These are phyloP conservation scores for Pleurotus pulmonarius DNA, from an alignment of 768 basidiomycete species.

Conservation along the genomic window DNA sequence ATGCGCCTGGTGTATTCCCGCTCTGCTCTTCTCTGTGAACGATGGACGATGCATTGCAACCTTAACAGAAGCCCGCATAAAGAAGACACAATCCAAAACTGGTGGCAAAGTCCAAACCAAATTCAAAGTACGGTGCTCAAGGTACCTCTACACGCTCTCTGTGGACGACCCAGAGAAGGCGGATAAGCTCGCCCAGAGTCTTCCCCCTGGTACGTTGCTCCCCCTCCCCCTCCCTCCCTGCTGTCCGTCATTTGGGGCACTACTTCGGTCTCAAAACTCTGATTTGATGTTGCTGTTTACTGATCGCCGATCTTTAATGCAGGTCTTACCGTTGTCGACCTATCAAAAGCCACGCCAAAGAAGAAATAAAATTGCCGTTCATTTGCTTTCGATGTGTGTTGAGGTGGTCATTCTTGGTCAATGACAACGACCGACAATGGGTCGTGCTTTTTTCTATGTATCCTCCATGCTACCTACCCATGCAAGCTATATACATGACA, in stretches of 20 bases:
- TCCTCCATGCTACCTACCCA: too few relatives aligned
- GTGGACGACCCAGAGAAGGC: conserved; percentile 98
- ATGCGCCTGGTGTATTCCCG: too few relatives aligned
- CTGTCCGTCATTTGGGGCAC: not conserved
- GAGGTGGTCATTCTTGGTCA: too few relatives aligned
- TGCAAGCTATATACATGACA: too few relatives aligned
- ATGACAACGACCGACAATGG: too few relatives aligned
- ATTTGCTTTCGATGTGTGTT: too few relatives aligned
- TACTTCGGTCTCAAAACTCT: not conserved
- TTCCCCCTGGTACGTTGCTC: conserved; percentile 80
- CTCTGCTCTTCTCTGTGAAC: too few relatives aligned
- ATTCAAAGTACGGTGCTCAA: conserved; percentile 97
- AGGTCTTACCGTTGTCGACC: conserved; percentile 5
- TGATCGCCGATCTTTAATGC: not conserved
- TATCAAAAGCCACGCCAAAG: conserved; percentile 5
- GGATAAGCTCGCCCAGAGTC: conserved; percentile 91
- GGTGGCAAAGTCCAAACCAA: conserved; percentile 84
- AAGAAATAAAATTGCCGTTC: not conserved
- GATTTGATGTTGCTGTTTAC: too few relatives aligned
- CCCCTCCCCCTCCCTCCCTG: not conserved
- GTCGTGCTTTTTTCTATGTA: too few relatives aligned
- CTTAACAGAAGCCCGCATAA: conserved; percentile 88
- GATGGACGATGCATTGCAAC: too few relatives aligned
- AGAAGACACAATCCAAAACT: conserved; percentile 77
- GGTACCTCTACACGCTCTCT: conserved; percentile 96